Percentiles rank a stretch among this genome's conserved stretches.
Evolutionary conservation across 75 land plant genomes (phyloP).

Genomic region (Gnetum montanum): DNA sequence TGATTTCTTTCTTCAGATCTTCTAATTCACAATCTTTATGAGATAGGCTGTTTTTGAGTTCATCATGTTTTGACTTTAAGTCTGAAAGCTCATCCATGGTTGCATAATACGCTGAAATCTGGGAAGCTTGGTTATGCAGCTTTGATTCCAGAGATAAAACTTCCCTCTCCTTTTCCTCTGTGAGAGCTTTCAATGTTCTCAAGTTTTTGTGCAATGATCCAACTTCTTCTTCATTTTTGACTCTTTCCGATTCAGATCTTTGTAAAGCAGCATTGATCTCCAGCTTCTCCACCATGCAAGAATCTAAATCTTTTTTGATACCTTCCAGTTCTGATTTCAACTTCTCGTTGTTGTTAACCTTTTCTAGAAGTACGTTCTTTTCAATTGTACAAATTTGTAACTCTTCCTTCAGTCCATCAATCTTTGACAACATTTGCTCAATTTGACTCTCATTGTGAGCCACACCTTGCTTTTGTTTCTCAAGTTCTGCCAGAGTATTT

Average conservation of each 20-base stretch:
- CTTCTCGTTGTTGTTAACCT: slow-evolving; percentile 12
- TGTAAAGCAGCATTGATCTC: background rate
- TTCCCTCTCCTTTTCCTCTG: slow-evolving; percentile 29
- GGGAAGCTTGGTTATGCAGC: slow-evolving; percentile 11
- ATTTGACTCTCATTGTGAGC: slow-evolving; percentile 7
- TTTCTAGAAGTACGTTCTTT: slow-evolving; percentile 12
- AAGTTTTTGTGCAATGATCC: slow-evolving; percentile 16
- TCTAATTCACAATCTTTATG: slow-evolving; percentile 48
- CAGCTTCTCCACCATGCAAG: slow-evolving; percentile 10
- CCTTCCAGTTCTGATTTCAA: slow-evolving; percentile 22
- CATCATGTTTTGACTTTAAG: slow-evolving; percentile 19
- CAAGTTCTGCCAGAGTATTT: slow-evolving; percentile 21
- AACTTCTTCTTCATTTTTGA: slow-evolving; percentile 7
- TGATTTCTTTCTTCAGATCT: slow-evolving; percentile 35
- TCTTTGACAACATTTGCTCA: slow-evolving; percentile 7
- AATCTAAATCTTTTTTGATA: slow-evolving; percentile 12
- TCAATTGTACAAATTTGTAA: slow-evolving; percentile 19
- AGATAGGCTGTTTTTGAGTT: slow-evolving; percentile 20
- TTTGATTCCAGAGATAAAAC: slow-evolving; percentile 17
- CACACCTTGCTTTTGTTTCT: slow-evolving; percentile 18
- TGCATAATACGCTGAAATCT: background rate
- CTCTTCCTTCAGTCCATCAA: slow-evolving; percentile 17
- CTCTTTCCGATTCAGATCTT: slow-evolving; percentile 10
- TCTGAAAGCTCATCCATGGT: background rate
- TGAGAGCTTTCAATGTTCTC: slow-evolving; percentile 10